These are phyloP conservation scores for Aspergillus fischeri DNA, from an alignment of 2,329 filamentous ascomycete species.

Conservation along the genomic window DNA sequence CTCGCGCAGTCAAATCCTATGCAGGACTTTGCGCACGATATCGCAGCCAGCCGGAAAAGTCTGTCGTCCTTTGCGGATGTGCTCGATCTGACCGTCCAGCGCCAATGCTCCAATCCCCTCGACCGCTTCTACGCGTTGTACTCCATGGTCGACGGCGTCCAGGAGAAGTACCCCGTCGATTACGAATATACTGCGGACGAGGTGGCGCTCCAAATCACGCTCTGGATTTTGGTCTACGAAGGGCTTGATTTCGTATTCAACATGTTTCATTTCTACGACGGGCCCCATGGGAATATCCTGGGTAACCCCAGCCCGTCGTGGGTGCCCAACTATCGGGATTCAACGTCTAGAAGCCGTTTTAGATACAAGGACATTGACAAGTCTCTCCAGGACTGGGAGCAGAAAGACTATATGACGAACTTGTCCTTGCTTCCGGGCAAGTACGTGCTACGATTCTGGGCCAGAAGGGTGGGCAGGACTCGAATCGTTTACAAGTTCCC, in stretches of 20 bases:
- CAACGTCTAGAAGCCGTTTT: neutral
- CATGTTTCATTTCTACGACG: neutral
- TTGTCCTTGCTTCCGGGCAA: neutral
- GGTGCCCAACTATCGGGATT: neutral
- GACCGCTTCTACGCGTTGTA: slow-evolving; percentile 6
- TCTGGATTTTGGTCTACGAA: neutral
- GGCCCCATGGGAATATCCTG: neutral
- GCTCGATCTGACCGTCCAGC: neutral
- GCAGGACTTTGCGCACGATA: slow-evolving; percentile 4
- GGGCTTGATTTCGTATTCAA: neutral
- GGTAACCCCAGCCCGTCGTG: neutral
- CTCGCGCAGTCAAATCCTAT: slow-evolving; percentile 3
- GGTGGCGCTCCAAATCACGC: neutral
- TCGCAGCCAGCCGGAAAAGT: neutral
- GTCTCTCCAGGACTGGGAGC: slow-evolving; percentile 2
- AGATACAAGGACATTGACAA: neutral
- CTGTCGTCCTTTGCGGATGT: neutral
- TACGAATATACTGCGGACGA: slow-evolving; percentile 1
- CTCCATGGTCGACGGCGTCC: neutral
- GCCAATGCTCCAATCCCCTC: slow-evolving; percentile 2
- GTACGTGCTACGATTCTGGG: slow-evolving; percentile 4
- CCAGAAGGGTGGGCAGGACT: neutral
- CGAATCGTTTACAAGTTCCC: slow-evolving; percentile 1
- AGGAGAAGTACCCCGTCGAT: slow-evolving; percentile 2
- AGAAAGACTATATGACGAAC: slow-evolving; percentile 2